phyloP scores from a whole-genome alignment of 805 yeast species.

The Teunomyces stri region DNA sequence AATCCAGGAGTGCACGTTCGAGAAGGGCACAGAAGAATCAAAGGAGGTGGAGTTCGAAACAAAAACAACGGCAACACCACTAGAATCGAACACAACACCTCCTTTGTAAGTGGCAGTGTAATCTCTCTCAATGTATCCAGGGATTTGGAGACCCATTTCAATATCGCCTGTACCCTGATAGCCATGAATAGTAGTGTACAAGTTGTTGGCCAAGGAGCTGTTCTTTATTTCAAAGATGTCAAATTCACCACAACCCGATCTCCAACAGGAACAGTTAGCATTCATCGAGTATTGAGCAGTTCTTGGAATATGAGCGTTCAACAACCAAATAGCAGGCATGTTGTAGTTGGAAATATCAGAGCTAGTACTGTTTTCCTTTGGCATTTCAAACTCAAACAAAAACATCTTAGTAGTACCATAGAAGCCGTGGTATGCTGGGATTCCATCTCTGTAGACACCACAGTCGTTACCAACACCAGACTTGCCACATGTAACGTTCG shows the following conservation, averaged over 20 bases:
- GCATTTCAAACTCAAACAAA: conserved; percentile 67
- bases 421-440: conserved; percentile 73
- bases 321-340: conserved; percentile 76
- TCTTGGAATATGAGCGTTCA: conserved; percentile 71
- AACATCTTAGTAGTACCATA: conserved; percentile 69
- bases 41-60: conserved; percentile 53
- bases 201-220: conserved; percentile 50
- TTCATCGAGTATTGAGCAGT: conserved; percentile 67
- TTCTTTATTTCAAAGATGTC: conserved; percentile 77
- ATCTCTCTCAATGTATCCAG: conserved; percentile 58
- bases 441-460: conserved; percentile 73
- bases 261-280: conserved; percentile 71
- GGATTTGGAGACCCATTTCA: conserved; percentile 55
- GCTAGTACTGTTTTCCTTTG: conserved; percentile 44
- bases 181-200: conserved; percentile 70
- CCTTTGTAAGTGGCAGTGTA: conserved; percentile 54
- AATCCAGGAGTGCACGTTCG: conserved; percentile 48
- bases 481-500: conserved; percentile 54
- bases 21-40: conserved; percentile 42
- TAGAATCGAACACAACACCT: conserved; percentile 66
- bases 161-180: conserved; percentile 70
- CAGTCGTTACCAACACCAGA: conserved; percentile 59
- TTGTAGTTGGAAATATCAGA: conserved; percentile 43
- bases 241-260: conserved; percentile 75
- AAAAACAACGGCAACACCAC: conserved; percentile 62